Conservation (phyloP, 2,329 filamentous ascomycete species). For the Albophoma yamanashiensis region DNA sequence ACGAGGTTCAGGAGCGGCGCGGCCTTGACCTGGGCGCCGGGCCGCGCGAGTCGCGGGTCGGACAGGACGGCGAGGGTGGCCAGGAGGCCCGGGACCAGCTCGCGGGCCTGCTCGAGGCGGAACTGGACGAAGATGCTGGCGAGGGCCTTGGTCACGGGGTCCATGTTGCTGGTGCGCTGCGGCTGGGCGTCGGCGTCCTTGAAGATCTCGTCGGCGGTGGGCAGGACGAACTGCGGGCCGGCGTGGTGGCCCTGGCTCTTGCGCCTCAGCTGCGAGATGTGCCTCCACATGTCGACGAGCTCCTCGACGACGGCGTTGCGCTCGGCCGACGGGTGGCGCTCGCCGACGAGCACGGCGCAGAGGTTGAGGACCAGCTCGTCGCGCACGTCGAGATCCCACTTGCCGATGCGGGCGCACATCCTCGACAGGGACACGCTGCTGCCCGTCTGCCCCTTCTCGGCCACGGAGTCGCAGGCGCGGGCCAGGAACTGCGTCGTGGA, state of each 20-base stretch:
- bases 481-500: constrained; percentile 11
- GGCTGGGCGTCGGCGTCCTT: constrained; percentile 1
- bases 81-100: constrained; percentile 20
- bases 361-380: constrained; percentile 21
- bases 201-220: constrained; percentile 16
- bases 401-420: constrained; percentile 15
- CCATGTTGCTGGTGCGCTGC: neutral
- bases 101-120: constrained; percentile 9
- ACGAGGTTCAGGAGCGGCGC: constrained; percentile 20
- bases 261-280: constrained; percentile 23
- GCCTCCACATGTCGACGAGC: constrained; percentile 24
- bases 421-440: constrained; percentile 14
- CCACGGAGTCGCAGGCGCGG: constrained; percentile 7
- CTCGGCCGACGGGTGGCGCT: constrained; percentile 4
- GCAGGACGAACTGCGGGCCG: constrained; percentile 17
- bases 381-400: constrained; percentile 14
- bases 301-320: constrained; percentile 14
- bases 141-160: constrained; percentile 11
- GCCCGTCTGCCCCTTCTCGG: constrained; percentile 6
- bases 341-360: constrained; percentile 14
- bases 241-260: constrained; percentile 9
- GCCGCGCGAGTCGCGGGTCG: constrained; percentile 11
- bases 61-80: constrained; percentile 19
- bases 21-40: constrained; percentile 6
- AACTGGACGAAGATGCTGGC: constrained; percentile 21